Conservation (phyloP, 345 rosid genomes). For the Populus nigra region DNA sequence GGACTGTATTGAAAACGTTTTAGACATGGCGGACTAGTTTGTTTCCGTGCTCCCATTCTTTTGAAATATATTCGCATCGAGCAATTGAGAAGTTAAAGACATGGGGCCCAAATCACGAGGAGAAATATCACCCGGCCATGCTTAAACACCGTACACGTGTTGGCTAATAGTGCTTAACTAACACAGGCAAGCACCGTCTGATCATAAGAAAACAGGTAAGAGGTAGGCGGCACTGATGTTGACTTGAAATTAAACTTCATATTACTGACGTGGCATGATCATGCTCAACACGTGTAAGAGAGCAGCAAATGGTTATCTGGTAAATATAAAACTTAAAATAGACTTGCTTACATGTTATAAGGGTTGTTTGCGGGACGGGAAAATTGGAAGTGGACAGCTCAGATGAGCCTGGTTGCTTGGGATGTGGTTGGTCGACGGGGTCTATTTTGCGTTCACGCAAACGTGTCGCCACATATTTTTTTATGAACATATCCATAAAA, state of each 20-base stretch:
- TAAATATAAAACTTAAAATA: not conserved
- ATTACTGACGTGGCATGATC: not conserved
- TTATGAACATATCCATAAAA: not conserved
- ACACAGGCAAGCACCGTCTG: slow-evolving; percentile 10
- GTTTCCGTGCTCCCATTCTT: too few species aligned
- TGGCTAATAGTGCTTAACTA: not conserved
- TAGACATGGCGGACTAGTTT: not conserved
- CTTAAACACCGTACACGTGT: slow-evolving; percentile 30
- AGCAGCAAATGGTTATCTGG: not conserved
- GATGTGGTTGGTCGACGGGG: not conserved
- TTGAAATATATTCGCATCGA: slow-evolving; percentile 15
- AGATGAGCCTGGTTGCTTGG: not conserved
- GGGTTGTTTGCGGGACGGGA: not conserved
- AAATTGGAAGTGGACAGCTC: not conserved
- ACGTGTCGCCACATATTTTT: slow-evolving; percentile 57
- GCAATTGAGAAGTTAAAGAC: slow-evolving; percentile 7
- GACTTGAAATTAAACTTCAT: not conserved
- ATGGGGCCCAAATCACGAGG: slow-evolving; percentile 13
- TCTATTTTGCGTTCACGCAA: slow-evolving; percentile 19
- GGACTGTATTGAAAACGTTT: too few species aligned
- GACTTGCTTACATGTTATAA: not conserved
- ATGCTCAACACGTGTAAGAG: not conserved
- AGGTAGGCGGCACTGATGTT: not conserved
- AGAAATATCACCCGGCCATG: not conserved
- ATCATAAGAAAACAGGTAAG: slow-evolving; percentile 9